Evolutionary conservation across 2,329 filamentous ascomycete genomes (phyloP).

Genomic region (Aspergillus phoenicis): DNA sequence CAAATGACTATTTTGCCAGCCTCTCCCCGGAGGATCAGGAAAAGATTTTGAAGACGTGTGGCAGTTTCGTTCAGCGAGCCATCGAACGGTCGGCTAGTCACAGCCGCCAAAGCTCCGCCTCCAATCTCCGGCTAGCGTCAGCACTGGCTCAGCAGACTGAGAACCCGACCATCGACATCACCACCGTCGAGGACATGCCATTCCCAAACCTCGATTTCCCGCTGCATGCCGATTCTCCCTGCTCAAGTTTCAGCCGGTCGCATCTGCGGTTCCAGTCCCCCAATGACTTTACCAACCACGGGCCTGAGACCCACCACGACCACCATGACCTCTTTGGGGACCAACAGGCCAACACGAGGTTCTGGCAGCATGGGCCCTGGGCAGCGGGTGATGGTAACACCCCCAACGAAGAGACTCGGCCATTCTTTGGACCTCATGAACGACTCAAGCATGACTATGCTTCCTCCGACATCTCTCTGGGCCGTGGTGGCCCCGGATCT

Average conservation of each 20-base stretch:
- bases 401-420: conserved; percentile 45
- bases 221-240: conserved; percentile 46
- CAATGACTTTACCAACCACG: conserved; percentile 43
- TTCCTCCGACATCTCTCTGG: conserved; percentile 47
- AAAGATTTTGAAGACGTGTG: conserved; percentile 47
- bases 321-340: conserved; percentile 49
- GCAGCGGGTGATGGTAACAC: conserved; percentile 46
- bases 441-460: conserved; percentile 48
- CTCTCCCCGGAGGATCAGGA: conserved; percentile 45
- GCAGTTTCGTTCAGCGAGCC: conserved; percentile 44
- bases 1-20: conserved; percentile 46
- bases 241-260: conserved; percentile 46
- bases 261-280: conserved; percentile 47
- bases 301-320: conserved; percentile 40
- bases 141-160: conserved; percentile 44
- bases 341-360: conserved; percentile 48
- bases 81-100: conserved; percentile 41
- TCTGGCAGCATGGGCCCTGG: conserved; percentile 50
- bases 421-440: conserved; percentile 48
- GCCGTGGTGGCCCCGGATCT: conserved; percentile 46
- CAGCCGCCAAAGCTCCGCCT: conserved; percentile 41
- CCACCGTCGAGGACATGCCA: conserved; percentile 42
- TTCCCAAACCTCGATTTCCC: conserved; percentile 41
- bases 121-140: conserved; percentile 42
- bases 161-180: conserved; percentile 47